phyloP scores from a whole-genome alignment of 1,284 basidiomycete genomes.

The Golubevia pallescens region DNA sequence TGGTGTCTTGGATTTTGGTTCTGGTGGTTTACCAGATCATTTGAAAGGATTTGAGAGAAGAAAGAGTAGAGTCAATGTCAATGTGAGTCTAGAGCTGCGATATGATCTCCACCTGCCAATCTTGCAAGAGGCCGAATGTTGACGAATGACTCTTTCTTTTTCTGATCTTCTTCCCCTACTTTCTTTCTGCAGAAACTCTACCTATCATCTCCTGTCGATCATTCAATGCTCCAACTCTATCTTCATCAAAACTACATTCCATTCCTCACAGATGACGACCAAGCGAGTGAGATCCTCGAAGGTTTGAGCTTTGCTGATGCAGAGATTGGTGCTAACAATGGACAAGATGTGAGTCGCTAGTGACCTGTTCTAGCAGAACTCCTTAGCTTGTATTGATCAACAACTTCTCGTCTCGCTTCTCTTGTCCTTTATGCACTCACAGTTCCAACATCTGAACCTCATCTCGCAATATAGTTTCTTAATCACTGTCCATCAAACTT shows the following conservation, averaged over 20 bases:
- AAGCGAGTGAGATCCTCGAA: conserved; percentile 31
- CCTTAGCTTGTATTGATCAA: background rate
- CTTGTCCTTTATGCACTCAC: background rate
- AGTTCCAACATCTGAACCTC: conserved; percentile 20
- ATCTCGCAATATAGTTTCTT: conserved; percentile 39
- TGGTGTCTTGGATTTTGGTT: background rate
- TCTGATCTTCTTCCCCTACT: background rate
- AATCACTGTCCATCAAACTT: conserved; percentile 21
- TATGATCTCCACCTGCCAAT: no score
- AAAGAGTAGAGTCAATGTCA: conserved; percentile 18
- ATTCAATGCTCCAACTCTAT: conserved; percentile 40
- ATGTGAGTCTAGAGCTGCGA: conserved; percentile 4
- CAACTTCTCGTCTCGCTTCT: background rate
- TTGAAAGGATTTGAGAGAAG: conserved; percentile 21
- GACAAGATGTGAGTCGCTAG: conserved; percentile 10
- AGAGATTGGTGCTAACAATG: conserved; percentile 14
- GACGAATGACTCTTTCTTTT: no score
- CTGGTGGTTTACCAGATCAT: conserved; percentile 18
- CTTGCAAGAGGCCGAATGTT: no score
- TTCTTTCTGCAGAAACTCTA: conserved; percentile 30
- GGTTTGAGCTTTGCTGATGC: conserved; percentile 34
- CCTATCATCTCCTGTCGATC: conserved; percentile 36
- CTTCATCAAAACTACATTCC: conserved; percentile 48
- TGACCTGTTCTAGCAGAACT: no score
- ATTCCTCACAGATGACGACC: conserved; percentile 40